phyloP scores from a whole-genome alignment of 306 rosid species.

The Medicago ruthenica region DNA sequence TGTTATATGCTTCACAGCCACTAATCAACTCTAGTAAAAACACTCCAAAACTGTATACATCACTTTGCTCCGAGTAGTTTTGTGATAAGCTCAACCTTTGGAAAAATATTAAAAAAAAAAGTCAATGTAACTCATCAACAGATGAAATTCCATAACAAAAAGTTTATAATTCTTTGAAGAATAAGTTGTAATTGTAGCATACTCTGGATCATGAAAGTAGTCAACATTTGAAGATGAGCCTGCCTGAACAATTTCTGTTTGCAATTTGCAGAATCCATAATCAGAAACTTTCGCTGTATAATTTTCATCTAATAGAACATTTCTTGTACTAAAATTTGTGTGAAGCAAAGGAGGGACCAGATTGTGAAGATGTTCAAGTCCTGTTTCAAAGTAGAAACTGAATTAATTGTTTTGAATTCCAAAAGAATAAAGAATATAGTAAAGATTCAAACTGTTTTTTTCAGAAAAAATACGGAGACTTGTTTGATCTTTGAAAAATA shows the following conservation, averaged over 20 bases:
- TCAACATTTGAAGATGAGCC: conserved; percentile 65
- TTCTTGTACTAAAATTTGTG: conserved; percentile 68
- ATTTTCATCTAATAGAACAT: conserved; percentile 68
- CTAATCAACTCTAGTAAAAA: conserved; percentile 75
- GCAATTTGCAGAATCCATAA: conserved; percentile 64
- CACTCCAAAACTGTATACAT: conserved; percentile 76
- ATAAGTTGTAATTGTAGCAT: conserved; percentile 40
- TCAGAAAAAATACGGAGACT: neutral
- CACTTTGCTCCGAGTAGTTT: conserved; percentile 59
- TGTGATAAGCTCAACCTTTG: conserved; percentile 60
- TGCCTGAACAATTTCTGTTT: conserved; percentile 45
- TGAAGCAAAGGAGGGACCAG: conserved; percentile 74
- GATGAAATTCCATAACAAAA: conserved; percentile 19
- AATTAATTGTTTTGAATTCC: conserved; percentile 20
- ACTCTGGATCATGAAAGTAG: conserved; percentile 75
- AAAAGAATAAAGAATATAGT: neutral
- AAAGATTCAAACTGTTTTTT: neutral
- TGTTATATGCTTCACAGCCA: conserved; percentile 60
- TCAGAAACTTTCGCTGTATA: conserved; percentile 69
- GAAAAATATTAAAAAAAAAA: neutral
- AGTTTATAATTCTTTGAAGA: neutral
- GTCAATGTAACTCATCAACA: neutral
- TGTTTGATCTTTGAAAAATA: neutral
- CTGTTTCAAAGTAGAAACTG: conserved; percentile 46
- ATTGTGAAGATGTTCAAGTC: conserved; percentile 70